These are phyloP conservation scores for Paramecium bursaria DNA, from an alignment of 73 alveolate genomes.

Conservation along the genomic window DNA sequence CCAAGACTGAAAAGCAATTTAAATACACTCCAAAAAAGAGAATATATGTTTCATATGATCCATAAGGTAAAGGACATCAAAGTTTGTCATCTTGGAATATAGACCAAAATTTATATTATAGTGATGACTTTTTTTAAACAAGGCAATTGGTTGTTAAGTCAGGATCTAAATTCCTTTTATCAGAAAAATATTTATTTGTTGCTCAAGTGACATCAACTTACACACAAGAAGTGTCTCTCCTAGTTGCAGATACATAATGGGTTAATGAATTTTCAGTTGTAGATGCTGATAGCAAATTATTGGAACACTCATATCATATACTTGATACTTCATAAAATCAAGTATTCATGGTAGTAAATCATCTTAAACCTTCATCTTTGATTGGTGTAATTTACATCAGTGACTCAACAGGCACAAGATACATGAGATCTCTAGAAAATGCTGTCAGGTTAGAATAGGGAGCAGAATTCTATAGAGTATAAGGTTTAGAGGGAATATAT, in stretches of 20 bases:
- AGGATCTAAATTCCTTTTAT: constrained; percentile 87
- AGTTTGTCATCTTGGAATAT: constrained; percentile 71
- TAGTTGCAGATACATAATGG: constrained; percentile 70
- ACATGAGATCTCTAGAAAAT: constrained; percentile 80
- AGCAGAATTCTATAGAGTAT: constrained; percentile 72
- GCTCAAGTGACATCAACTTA: constrained; percentile 78
- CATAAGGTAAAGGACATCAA: constrained; percentile 75
- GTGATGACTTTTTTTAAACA: constrained; percentile 86
- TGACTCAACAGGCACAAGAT: constrained; percentile 88
- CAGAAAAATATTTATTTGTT: constrained; percentile 83
- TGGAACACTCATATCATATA: constrained; percentile 81
- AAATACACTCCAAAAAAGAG: constrained; percentile 72
- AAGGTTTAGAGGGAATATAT: constrained; percentile 71
- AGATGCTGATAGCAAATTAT: constrained; percentile 60
- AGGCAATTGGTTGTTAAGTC: constrained; percentile 69
- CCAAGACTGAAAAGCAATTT: constrained; percentile 70
- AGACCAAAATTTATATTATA: constrained; percentile 73
- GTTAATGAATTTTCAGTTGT: not conserved
- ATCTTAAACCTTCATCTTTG: constrained; percentile 69
- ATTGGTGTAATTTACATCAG: constrained; percentile 85
- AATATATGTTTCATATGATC: constrained; percentile 72
- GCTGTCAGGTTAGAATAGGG: constrained; percentile 78
- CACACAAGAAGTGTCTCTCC: constrained; percentile 79
- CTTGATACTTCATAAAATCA: constrained; percentile 90
- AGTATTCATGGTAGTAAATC: constrained; percentile 84